A percentile compares a stretch with the other conserved stretches of the same genome.
These are phyloP conservation scores for Aspergillus funiculosus DNA, from an alignment of 495 filamentous ascomycete species.

Conservation along the genomic window DNA sequence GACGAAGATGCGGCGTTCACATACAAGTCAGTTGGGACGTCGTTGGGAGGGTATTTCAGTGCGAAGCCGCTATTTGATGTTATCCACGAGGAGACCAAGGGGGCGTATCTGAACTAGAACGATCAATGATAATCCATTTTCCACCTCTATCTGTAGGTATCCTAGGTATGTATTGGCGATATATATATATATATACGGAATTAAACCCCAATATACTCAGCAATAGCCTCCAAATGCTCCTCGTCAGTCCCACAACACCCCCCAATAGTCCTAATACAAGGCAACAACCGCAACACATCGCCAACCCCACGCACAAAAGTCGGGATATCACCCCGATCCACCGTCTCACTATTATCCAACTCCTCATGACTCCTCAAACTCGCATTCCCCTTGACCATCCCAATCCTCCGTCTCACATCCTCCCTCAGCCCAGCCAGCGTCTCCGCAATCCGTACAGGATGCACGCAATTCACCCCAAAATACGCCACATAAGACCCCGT, in stretches of 20 bases:
- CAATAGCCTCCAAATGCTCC: slow-evolving; percentile 7
- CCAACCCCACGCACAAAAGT: neutral
- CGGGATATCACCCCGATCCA: slow-evolving; percentile 5
- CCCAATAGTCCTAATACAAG: neutral
- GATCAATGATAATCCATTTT: no score
- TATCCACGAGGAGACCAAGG: slow-evolving; percentile 58
- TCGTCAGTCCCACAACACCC: slow-evolving; percentile 8
- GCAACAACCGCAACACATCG: neutral
- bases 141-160: no score
- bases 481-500: slow-evolving; percentile 1
- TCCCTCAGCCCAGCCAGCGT: neutral
- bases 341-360: slow-evolving; percentile 8
- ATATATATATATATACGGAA: no score
- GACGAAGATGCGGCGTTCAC: slow-evolving; percentile 64
- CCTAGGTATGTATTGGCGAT: no score
- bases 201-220: no score
- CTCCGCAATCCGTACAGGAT: neutral
- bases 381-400: slow-evolving; percentile 3
- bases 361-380: slow-evolving; percentile 6
- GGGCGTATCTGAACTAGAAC: slow-evolving; percentile 47
- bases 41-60: slow-evolving; percentile 62
- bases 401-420: neutral
- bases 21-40: slow-evolving; percentile 58
- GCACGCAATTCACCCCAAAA: slow-evolving; percentile 7
- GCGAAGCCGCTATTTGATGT: slow-evolving; percentile 71